phyloP scores from a whole-genome alignment of 441 rosid genomes.

The Bocquillonia castaneifolia region DNA sequence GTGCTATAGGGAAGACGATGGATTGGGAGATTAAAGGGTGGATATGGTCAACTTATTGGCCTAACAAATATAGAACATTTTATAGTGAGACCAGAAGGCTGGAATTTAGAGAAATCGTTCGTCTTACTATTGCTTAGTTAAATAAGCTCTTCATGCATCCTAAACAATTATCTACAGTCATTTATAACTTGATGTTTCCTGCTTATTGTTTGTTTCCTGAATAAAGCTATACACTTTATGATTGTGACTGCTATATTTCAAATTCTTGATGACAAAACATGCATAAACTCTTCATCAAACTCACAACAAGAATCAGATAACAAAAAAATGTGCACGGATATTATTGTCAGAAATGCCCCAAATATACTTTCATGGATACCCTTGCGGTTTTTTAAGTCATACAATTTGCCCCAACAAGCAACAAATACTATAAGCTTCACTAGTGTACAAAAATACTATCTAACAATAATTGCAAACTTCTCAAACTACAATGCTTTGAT shows the following conservation, averaged over 20 bases:
- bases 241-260: no score
- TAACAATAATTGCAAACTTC: conserved; percentile 1
- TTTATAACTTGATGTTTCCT: not conserved
- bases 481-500: conserved; percentile 1
- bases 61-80: conserved; percentile 63
- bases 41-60: conserved; percentile 93
- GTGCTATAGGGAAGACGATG: conserved; percentile 51
- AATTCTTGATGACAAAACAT: no score
- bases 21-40: conserved; percentile 81
- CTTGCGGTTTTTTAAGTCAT: not conserved
- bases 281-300: no score
- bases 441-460: not conserved
- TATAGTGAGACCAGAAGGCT: conserved; percentile 69
- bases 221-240: not conserved
- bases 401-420: conserved; percentile 6
- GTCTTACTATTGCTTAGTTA: conserved; percentile 43
- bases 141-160: not conserved
- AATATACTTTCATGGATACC: not conserved
- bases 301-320: not conserved
- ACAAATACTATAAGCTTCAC: not conserved
- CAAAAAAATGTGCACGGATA: not conserved
- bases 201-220: not conserved
- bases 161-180: not conserved
- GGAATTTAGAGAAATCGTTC: conserved; percentile 62
- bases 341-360: not conserved